Percentiles rank a stretch among this genome's conserved stretches.
phyloP scores from a whole-genome alignment of 1,139 yeast genomes.

The Zhuliangozyma parablackwelliae region DNA sequence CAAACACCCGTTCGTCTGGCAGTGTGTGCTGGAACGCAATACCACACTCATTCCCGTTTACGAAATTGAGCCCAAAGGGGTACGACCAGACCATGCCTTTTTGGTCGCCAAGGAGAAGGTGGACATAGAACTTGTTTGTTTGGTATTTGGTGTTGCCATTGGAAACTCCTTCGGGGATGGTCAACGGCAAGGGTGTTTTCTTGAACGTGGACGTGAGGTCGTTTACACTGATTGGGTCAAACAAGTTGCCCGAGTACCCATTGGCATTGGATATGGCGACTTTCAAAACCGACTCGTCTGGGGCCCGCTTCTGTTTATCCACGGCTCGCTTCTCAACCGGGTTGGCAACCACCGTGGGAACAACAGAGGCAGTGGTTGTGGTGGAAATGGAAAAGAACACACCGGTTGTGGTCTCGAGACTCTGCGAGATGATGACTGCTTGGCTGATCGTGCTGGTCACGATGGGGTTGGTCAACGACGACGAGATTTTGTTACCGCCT shows the following conservation, averaged over 20 bases:
- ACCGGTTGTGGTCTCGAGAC: not conserved
- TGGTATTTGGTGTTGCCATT: conserved; percentile 49
- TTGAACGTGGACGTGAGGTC: conserved; percentile 53
- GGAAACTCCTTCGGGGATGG: conserved; percentile 44
- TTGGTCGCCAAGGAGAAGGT: conserved; percentile 65
- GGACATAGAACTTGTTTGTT: conserved; percentile 84
- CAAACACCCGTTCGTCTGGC: conserved; percentile 59
- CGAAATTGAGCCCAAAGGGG: conserved; percentile 76
- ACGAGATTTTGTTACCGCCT: conserved; percentile 2
- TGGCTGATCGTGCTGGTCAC: conserved; percentile 2
- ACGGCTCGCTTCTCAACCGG: not conserved
- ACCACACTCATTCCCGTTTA: conserved; percentile 42
- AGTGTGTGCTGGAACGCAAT: conserved; percentile 66
- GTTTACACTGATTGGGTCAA: conserved; percentile 43
- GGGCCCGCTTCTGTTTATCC: too few relatives aligned
- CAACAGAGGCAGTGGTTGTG: not conserved
- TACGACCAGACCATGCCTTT: conserved; percentile 68
- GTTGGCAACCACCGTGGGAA: conserved; percentile 1
- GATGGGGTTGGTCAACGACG: conserved; percentile 2
- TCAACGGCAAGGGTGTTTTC: conserved; percentile 46
- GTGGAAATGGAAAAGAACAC: conserved; percentile 3
- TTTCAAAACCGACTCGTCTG: too few relatives aligned
- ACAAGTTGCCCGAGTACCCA: conserved; percentile 35
- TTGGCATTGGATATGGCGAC: too few relatives aligned
- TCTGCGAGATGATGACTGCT: conserved; percentile 3